phyloP scores from a whole-genome alignment of 2,329 filamentous ascomycete species.

The Erysiphe pulchra region DNA sequence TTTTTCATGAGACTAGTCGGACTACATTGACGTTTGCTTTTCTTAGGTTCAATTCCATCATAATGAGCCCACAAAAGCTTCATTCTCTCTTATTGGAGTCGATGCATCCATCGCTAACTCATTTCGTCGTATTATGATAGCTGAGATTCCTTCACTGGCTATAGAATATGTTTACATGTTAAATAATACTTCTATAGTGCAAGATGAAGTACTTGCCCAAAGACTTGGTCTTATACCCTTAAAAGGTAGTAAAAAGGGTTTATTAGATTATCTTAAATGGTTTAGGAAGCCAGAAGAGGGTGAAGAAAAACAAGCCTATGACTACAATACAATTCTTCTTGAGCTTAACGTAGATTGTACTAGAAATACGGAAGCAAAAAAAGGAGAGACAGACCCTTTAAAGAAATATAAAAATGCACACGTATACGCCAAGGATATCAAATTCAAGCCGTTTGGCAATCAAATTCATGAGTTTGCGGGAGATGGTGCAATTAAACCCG shows the following conservation, averaged over 20 bases:
- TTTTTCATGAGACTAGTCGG: not conserved
- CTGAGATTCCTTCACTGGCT: slow-evolving; percentile 81
- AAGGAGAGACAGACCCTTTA: slow-evolving; percentile 51
- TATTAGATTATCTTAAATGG: slow-evolving; percentile 59
- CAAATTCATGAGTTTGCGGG: slow-evolving; percentile 45
- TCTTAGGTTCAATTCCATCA: slow-evolving; percentile 53
- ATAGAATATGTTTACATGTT: slow-evolving; percentile 83
- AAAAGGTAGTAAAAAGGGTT: slow-evolving; percentile 48
- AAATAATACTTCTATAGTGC: slow-evolving; percentile 94
- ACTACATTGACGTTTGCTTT: not conserved
- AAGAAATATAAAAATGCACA: slow-evolving; percentile 72
- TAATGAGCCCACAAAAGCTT: slow-evolving; percentile 49
- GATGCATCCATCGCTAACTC: slow-evolving; percentile 91
- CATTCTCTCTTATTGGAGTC: slow-evolving; percentile 76
- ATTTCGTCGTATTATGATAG: slow-evolving; percentile 83
- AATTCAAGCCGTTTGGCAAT: slow-evolving; percentile 49
- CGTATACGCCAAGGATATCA: slow-evolving; percentile 54
- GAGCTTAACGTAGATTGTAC: slow-evolving; percentile 57
- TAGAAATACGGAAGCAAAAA: slow-evolving; percentile 45
- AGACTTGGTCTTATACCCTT: slow-evolving; percentile 79
- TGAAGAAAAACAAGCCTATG: slow-evolving; percentile 31
- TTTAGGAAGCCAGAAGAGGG: slow-evolving; percentile 44
- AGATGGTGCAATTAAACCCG: slow-evolving; percentile 41
- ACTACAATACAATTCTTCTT: slow-evolving; percentile 73
- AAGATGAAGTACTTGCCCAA: slow-evolving; percentile 87